phyloP scores from a whole-genome alignment of 2,329 filamentous ascomycete genomes.

The Alternaria consortialis region DNA sequence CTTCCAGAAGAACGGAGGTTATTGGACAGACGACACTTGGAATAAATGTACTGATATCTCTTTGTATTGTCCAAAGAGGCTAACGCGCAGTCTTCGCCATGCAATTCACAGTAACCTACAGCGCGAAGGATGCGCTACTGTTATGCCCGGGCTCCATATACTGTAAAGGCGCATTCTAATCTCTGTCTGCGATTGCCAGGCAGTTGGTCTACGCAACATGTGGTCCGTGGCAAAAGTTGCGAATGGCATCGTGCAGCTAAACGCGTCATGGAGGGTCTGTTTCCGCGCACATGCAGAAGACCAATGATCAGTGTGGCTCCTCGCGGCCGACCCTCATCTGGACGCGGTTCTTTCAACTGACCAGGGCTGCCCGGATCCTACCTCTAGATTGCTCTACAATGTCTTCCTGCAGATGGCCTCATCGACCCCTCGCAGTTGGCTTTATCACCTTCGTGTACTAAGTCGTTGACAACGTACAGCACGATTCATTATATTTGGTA shows the following conservation, averaged over 20 bases:
- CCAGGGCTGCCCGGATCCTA: not conserved
- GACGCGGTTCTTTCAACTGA: not conserved
- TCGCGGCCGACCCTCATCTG: not conserved
- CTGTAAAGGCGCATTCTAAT: not conserved
- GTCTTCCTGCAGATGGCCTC: not conserved
- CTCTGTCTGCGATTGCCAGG: not conserved
- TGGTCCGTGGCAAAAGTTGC: not conserved
- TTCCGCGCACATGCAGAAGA: not conserved
- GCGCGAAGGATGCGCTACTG: conserved; percentile 2
- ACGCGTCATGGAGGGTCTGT: not conserved
- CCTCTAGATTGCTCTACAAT: not conserved
- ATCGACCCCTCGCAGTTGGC: not conserved
- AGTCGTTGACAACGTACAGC: not conserved
- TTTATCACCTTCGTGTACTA: not conserved
- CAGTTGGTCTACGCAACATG: not conserved
- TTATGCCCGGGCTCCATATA: not conserved
- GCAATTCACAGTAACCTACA: not conserved
- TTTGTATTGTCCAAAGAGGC: not conserved
- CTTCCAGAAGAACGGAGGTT: not conserved
- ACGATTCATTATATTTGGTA: not conserved
- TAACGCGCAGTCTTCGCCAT: not conserved
- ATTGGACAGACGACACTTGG: not conserved
- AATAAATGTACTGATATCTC: not conserved
- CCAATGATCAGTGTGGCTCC: not conserved
- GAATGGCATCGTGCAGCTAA: not conserved